These are phyloP conservation scores for Hyphopichia wangnamkhiaoensis DNA, from an alignment of 1,139 yeast species.

Conservation along the genomic window DNA sequence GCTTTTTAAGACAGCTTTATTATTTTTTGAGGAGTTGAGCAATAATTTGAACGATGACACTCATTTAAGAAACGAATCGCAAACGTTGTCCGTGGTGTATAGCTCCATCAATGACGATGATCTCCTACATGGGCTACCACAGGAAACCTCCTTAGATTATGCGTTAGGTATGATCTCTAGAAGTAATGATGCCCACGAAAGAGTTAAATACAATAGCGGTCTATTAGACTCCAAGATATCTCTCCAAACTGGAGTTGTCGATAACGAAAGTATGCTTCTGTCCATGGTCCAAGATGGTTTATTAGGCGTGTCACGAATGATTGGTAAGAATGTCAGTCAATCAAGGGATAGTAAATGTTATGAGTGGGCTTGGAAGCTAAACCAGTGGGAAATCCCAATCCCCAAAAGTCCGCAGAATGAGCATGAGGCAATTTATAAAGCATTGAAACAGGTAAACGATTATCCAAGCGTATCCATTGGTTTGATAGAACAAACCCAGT, in stretches of 20 bases:
- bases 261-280: conserved; percentile 21
- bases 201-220: conserved; percentile 58
- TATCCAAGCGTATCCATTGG: conserved; percentile 16
- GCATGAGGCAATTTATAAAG: conserved; percentile 47
- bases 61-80: conserved; percentile 14
- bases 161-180: conserved; percentile 47
- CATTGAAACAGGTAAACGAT: conserved; percentile 45
- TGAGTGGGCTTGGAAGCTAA: conserved; percentile 71
- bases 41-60: conserved; percentile 10
- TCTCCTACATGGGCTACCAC: conserved; percentile 62
- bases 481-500: conserved; percentile 19
- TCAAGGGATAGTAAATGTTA: conserved; percentile 11
- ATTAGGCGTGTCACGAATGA: conserved; percentile 47
- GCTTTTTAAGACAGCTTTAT: conserved; percentile 47
- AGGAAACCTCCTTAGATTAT: conserved; percentile 51
- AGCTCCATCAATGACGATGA: conserved; percentile 60
- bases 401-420: conserved; percentile 30
- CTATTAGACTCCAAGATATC: conserved; percentile 47
- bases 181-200: conserved; percentile 36
- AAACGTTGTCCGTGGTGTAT: conserved; percentile 41
- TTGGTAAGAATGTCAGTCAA: conserved; percentile 15
- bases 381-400: conserved; percentile 67
- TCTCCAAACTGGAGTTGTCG: conserved; percentile 12
- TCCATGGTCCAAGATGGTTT: conserved; percentile 50
- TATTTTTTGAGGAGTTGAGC: conserved; percentile 56